These are phyloP conservation scores for Xylaria flabelliformis DNA, from an alignment of 495 filamentous ascomycete species.

Conservation along the genomic window DNA sequence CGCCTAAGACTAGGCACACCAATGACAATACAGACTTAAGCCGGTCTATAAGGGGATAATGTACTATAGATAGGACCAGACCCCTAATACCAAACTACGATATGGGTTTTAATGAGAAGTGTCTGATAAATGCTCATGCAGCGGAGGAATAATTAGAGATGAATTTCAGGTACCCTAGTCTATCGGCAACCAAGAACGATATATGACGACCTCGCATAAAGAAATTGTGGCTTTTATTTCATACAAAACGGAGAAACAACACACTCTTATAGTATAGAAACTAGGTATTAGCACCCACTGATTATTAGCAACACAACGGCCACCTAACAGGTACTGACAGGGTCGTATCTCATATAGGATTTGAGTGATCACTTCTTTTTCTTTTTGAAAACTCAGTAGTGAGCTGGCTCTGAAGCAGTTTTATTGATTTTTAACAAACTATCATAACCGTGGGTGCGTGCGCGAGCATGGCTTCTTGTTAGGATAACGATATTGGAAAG, in stretches of 20 bases:
- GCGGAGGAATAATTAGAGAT: not conserved
- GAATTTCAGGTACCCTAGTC: not conserved
- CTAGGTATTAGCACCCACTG: too few relatives aligned
- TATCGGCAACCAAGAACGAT: not conserved
- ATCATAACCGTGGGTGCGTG: too few relatives aligned
- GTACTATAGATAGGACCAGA: not conserved
- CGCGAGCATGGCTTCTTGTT: not conserved
- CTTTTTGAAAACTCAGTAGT: not conserved
- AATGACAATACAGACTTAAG: not conserved
- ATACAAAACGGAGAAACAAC: too few relatives aligned
- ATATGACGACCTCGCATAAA: not conserved
- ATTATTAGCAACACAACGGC: not conserved
- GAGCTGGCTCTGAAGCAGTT: not conserved
- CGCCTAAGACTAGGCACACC: not conserved
- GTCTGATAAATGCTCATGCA: not conserved
- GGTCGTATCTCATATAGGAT: not conserved
- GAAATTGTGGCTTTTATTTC: not conserved
- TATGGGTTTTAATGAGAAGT: not conserved
- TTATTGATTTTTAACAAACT: not conserved
- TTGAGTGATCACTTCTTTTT: not conserved
- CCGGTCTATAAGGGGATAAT: not conserved
- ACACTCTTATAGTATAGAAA: not conserved
- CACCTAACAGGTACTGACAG: not conserved
- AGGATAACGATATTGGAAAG: not conserved
- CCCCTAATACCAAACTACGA: not conserved